Conservation (phyloP, 371 early-diverging fungal species). For the Mucor circinelloides region DNA sequence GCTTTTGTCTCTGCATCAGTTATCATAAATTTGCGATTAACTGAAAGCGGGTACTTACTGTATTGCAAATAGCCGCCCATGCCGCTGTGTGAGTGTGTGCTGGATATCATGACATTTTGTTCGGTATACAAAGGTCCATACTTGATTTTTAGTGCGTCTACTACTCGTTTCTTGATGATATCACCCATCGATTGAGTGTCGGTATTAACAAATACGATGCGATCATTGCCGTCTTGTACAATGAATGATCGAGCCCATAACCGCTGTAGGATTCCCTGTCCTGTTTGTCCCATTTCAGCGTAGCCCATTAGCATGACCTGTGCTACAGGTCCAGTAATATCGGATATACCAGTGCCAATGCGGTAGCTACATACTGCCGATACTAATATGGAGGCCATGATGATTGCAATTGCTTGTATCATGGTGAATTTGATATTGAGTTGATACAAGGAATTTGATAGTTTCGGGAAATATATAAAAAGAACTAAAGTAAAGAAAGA, state of each 20-base stretch:
- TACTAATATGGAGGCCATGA: background rate
- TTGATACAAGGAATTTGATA: background rate
- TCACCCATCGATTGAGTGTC: constrained; percentile 54
- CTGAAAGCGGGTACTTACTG: constrained; percentile 23
- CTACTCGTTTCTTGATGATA: constrained; percentile 38
- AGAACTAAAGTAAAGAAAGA: background rate
- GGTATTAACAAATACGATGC: constrained; percentile 58
- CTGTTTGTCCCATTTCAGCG: constrained; percentile 52
- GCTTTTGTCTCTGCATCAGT: constrained; percentile 18
- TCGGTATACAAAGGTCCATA: constrained; percentile 36
- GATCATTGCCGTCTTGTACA: constrained; percentile 24
- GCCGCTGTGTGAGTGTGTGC: constrained; percentile 67
- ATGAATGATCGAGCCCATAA: constrained; percentile 60
- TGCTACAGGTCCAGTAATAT: constrained; percentile 49
- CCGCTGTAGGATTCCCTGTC: constrained; percentile 59
- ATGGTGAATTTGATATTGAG: background rate
- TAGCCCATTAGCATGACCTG: constrained; percentile 61
- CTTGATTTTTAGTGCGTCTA: constrained; percentile 27
- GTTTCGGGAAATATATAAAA: background rate
- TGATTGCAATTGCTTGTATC: background rate
- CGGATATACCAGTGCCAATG: constrained; percentile 48
- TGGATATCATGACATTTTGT: constrained; percentile 64
- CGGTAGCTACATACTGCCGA: constrained; percentile 9
- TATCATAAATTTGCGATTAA: background rate
- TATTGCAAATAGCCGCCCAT: constrained; percentile 54